phyloP scores from a whole-genome alignment of 1,139 yeast species.

The Fermentozyma sake region DNA sequence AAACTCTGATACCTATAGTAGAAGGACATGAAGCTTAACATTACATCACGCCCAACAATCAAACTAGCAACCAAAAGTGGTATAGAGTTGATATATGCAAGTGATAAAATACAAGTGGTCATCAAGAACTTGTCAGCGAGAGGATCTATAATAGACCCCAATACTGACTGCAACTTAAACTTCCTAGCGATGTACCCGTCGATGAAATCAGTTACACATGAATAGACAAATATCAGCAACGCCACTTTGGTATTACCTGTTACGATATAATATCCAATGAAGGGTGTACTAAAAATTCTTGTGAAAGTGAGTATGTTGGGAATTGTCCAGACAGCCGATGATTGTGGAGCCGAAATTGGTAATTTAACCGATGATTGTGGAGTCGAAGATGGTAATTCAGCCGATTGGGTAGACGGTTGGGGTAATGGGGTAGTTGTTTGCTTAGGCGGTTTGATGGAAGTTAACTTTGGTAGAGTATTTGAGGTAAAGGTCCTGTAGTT shows the following conservation, averaged over 20 bases:
- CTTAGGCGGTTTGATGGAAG: no score
- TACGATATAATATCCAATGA: conserved; percentile 73
- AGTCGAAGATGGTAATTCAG: conserved; percentile 67
- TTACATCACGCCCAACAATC: conserved; percentile 81
- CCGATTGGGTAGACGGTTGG: no score
- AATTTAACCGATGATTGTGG: conserved; percentile 28
- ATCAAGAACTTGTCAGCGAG: conserved; percentile 90
- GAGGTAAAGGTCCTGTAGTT: no score
- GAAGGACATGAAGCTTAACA: conserved; percentile 72
- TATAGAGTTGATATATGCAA: conserved; percentile 65
- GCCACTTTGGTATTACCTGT: conserved; percentile 61
- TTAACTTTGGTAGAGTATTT: no score
- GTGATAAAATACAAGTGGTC: conserved; percentile 78
- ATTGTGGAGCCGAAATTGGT: conserved; percentile 55
- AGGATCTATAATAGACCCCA: conserved; percentile 93
- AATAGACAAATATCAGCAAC: conserved; percentile 68
- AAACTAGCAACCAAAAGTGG: conserved; percentile 65
- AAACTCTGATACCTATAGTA: conserved; percentile 70
- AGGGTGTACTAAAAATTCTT: conserved; percentile 74
- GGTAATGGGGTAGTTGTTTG: no score
- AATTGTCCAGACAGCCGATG: conserved; percentile 51
- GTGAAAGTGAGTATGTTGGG: conserved; percentile 85
- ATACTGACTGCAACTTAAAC: conserved; percentile 69
- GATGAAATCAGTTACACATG: conserved; percentile 84
- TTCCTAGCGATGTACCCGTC: conserved; percentile 90